phyloP scores from a whole-genome alignment of 2,329 filamentous ascomycete genomes.

The Penicillium oxalicum region DNA sequence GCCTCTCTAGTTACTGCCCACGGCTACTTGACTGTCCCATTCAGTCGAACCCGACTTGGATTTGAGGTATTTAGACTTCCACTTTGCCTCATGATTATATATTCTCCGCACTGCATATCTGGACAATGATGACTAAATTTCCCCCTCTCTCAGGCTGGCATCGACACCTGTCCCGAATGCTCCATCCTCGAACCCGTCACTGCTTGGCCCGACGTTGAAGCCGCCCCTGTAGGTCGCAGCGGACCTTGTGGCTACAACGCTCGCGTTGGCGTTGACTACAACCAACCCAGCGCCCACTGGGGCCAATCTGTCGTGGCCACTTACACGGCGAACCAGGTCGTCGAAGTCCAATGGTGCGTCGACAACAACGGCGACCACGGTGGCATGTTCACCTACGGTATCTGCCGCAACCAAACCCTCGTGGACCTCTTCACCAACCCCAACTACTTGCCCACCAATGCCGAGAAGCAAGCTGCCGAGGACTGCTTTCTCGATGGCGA shows the following conservation, averaged over 20 bases:
- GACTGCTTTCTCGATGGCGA: conserved; percentile 48
- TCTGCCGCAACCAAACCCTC: conserved; percentile 48
- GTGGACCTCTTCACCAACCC: conserved; percentile 48
- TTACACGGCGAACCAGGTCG: conserved; percentile 42
- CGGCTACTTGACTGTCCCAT: conserved; percentile 43
- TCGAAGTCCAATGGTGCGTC: conserved; percentile 52
- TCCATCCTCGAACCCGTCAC: conserved; percentile 50
- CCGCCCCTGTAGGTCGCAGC: conserved; percentile 43
- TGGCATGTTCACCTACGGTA: conserved; percentile 52
- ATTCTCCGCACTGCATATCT: too few relatives aligned
- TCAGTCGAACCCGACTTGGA: conserved; percentile 43
- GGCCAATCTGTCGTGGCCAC: conserved; percentile 40
- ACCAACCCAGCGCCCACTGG: conserved; percentile 43
- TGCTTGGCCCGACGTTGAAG: conserved; percentile 46
- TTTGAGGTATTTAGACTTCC: conserved; percentile 32
- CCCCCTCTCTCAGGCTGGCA: conserved; percentile 34
- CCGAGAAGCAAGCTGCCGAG: conserved; percentile 50
- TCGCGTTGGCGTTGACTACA: conserved; percentile 50
- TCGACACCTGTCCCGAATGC: conserved; percentile 51
- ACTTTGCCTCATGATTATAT: too few relatives aligned
- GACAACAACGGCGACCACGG: conserved; percentile 54
- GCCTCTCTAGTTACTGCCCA: conserved; percentile 31
- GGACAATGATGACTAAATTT: neutral
- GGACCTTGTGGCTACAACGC: conserved; percentile 52
- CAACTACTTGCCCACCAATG: conserved; percentile 45